phyloP scores from a whole-genome alignment of 352 stramenopile genomes.

The Blastocystis sp. region DNA sequence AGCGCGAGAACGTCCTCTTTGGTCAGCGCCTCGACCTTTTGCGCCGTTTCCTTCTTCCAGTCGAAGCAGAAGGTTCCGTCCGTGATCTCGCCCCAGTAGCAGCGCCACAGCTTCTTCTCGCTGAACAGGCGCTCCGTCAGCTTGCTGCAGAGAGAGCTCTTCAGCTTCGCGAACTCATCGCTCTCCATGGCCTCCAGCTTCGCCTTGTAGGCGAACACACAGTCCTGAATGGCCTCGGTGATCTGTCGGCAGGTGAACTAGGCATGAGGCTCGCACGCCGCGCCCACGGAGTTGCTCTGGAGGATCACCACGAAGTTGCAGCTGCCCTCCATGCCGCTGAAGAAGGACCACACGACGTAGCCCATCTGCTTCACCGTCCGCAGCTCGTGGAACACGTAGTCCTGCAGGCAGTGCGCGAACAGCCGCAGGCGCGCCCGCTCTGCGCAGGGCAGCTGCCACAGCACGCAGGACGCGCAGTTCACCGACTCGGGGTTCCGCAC shows the following conservation, averaged over 20 bases:
- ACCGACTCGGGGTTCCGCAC: slow-evolving; percentile 8
- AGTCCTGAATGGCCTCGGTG: slow-evolving; percentile 23
- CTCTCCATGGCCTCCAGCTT: slow-evolving; percentile 12
- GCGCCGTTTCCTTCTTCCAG: not conserved
- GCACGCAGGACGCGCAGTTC: slow-evolving; percentile 22
- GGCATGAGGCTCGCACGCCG: not conserved
- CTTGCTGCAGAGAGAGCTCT: not conserved
- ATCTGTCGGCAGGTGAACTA: slow-evolving; percentile 54
- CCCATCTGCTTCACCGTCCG: slow-evolving; percentile 42
- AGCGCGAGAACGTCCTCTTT: slow-evolving; percentile 4
- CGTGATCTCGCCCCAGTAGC: slow-evolving; percentile 17
- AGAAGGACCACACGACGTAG: slow-evolving; percentile 62
- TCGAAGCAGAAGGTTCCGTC: slow-evolving; percentile 24
- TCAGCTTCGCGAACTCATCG: slow-evolving; percentile 18
- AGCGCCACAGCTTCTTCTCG: not conserved
- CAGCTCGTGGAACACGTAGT: slow-evolving; percentile 29
- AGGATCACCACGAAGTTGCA: slow-evolving; percentile 33
- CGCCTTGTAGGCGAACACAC: not conserved
- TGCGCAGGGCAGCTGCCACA: slow-evolving; percentile 27
- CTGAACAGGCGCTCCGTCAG: slow-evolving; percentile 14
- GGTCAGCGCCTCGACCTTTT: slow-evolving; percentile 2
- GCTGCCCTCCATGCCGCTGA: not conserved
- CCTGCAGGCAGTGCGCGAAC: not conserved
- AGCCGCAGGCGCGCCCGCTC: not conserved
- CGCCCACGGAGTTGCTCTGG: slow-evolving; percentile 43